Evolutionary conservation across 108 stramenopile species (phyloP).

Genomic region (Pseudonitzschia multistriata): DNA sequence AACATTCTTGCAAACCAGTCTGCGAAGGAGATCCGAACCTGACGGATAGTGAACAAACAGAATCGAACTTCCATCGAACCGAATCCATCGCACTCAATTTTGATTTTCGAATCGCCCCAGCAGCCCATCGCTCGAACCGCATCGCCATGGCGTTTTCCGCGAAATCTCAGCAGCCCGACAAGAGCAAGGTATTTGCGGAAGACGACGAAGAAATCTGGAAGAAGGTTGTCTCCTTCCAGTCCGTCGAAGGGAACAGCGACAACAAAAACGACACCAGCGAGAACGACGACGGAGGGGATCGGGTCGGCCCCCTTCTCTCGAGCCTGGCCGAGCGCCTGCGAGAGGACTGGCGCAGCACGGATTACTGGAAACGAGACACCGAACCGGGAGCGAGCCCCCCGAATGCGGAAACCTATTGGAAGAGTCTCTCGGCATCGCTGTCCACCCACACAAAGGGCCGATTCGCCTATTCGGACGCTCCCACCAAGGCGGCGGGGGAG

Average conservation of each 20-base stretch:
- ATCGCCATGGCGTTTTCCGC: not conserved
- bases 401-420: conserved; percentile 8
- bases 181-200: conserved; percentile 21
- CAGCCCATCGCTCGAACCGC: too few relatives aligned
- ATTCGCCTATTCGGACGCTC: conserved; percentile 19
- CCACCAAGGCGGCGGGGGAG: not conserved
- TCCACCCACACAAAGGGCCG: not conserved
- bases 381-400: not conserved
- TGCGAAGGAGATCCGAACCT: too few relatives aligned
- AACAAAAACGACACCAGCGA: not conserved
- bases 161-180: not conserved
- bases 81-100: too few relatives aligned
- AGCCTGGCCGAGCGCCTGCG: conserved; percentile 18
- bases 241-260: not conserved
- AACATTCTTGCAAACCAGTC: too few relatives aligned
- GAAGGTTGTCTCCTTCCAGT: conserved; percentile 14
- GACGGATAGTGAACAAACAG: too few relatives aligned
- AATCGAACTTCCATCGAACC: too few relatives aligned
- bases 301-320: conserved; percentile 18
- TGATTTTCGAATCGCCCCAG: too few relatives aligned
- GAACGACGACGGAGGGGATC: conserved; percentile 5
- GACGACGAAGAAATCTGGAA: conserved; percentile 44
- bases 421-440: not conserved
- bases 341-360: conserved; percentile 19
- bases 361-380: not conserved